Percentiles rank a stretch among this genome's conserved stretches.
These are phyloP conservation scores for Shiraia sp. DNA, from an alignment of 2,329 filamentous ascomycete genomes.

Conservation along the genomic window DNA sequence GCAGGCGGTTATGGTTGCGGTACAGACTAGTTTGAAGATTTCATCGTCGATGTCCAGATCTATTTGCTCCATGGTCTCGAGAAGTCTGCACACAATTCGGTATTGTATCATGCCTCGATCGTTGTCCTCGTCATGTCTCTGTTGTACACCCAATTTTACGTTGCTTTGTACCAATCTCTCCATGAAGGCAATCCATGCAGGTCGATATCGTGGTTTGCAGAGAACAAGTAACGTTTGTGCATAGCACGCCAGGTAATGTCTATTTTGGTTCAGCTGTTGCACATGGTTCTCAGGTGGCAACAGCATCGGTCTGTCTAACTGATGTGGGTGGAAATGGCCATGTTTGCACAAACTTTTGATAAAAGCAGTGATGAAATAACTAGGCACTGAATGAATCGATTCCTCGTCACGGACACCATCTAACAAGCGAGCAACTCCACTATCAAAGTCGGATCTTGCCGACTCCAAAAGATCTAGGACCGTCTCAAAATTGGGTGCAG, in stretches of 20 bases:
- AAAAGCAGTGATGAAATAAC: constrained; percentile 34
- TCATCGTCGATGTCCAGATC: constrained; percentile 41
- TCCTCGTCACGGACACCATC: constrained; percentile 16
- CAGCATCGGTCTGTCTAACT: constrained; percentile 6
- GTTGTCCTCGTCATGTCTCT: constrained; percentile 1
- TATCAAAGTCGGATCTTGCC: constrained; percentile 18
- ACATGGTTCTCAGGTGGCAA: constrained; percentile 18
- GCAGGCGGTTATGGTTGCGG: constrained; percentile 33
- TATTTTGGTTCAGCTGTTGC: constrained; percentile 19
- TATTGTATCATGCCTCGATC: constrained; percentile 22
- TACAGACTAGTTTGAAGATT: constrained; percentile 39
- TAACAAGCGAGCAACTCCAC: constrained; percentile 27
- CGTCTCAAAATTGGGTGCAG: constrained; percentile 23
- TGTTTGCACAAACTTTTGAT: constrained; percentile 38
- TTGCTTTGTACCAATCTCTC: constrained; percentile 21
- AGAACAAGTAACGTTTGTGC: constrained; percentile 31
- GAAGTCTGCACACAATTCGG: constrained; percentile 23
- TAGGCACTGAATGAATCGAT: constrained; percentile 15
- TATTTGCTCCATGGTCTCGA: constrained; percentile 30
- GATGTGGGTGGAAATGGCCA: constrained; percentile 19
- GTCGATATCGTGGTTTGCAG: constrained; percentile 27
- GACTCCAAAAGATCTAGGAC: constrained; percentile 23
- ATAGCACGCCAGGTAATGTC: constrained; percentile 34
- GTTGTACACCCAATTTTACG: background rate
- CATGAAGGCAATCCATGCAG: constrained; percentile 37